phyloP scores from a whole-genome alignment of 306 rosid species.

The cucumber (Cucumis sativus) region DNA sequence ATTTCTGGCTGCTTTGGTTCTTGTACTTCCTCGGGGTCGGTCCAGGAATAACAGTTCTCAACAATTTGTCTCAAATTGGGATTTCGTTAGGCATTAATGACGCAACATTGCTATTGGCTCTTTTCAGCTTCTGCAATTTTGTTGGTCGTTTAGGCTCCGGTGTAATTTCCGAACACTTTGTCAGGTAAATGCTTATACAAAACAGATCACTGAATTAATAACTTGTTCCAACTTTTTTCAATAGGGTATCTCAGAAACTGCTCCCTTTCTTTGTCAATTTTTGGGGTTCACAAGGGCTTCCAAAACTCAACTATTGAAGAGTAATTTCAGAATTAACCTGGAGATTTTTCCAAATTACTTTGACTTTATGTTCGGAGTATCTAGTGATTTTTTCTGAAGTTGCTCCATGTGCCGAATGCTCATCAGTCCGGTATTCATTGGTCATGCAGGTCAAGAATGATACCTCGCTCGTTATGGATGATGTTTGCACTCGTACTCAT shows the following conservation, averaged over 20 bases:
- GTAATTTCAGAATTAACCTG: neutral
- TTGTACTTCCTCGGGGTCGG: slow-evolving; percentile 63
- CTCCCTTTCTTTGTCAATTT: neutral
- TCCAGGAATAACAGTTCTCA: slow-evolving; percentile 69
- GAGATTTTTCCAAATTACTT: neutral
- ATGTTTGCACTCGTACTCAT: slow-evolving; percentile 45
- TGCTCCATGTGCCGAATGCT: neutral
- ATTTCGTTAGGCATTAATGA: slow-evolving; percentile 45
- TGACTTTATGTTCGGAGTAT: neutral
- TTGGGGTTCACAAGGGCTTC: neutral
- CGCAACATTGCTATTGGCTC: slow-evolving; percentile 52
- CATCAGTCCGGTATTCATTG: neutral
- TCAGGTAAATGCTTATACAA: slow-evolving; percentile 30
- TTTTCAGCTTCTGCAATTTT: slow-evolving; percentile 80
- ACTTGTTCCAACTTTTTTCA: neutral
- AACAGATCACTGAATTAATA: neutral
- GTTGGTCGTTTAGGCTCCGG: slow-evolving; percentile 76
- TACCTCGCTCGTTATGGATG: slow-evolving; percentile 77
- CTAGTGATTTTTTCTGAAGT: neutral
- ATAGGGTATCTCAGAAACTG: neutral
- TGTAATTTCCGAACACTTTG: slow-evolving; percentile 70
- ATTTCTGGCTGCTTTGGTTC: slow-evolving; percentile 90
- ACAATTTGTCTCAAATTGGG: slow-evolving; percentile 86
- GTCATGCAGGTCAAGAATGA: slow-evolving; percentile 30
- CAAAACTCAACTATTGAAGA: neutral